Conservation (phyloP, 1,139 yeast species). For the Eremothecium gossypii region DNA sequence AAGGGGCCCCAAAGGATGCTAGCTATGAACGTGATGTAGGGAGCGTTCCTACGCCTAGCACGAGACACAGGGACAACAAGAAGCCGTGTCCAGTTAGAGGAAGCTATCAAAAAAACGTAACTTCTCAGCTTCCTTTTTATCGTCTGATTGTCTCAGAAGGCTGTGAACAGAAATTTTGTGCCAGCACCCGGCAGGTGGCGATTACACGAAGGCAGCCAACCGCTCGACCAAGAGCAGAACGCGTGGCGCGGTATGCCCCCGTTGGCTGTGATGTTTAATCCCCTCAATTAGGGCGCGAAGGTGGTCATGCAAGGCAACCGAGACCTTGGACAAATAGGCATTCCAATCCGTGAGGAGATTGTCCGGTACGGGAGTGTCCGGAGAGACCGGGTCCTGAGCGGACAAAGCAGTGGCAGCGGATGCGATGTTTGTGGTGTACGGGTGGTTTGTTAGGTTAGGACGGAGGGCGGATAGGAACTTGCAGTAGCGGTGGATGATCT, state of each 20-base stretch:
- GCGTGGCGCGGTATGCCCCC: slow-evolving; percentile 6
- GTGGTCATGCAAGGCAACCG: slow-evolving; percentile 6
- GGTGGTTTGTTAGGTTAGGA: slow-evolving; percentile 8
- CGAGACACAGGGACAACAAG: too few relatives aligned
- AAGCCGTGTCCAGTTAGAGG: too few relatives aligned
- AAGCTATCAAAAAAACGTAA: neutral
- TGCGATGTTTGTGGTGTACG: neutral
- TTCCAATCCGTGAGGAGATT: slow-evolving; percentile 5
- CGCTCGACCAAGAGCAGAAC: slow-evolving; percentile 3
- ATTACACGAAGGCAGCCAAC: slow-evolving; percentile 1
- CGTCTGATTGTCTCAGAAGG: slow-evolving; percentile 1
- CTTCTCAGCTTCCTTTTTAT: neutral
- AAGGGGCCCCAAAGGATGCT: too few relatives aligned
- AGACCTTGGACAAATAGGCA: slow-evolving; percentile 3
- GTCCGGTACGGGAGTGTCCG: slow-evolving; percentile 5
- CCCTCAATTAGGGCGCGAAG: slow-evolving; percentile 8
- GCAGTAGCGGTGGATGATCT: slow-evolving; percentile 25
- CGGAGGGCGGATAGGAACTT: slow-evolving; percentile 22
- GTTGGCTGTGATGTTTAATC: slow-evolving; percentile 6
- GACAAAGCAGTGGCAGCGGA: neutral
- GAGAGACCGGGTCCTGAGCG: slow-evolving; percentile 3
- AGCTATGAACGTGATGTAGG: too few relatives aligned
- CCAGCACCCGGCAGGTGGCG: slow-evolving; percentile 2
- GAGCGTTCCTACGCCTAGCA: too few relatives aligned
- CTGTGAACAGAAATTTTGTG: neutral